Percentiles rank a stretch among this genome's conserved stretches.
Conservation (phyloP, 2,329 filamentous ascomycete species). For the Huntiella savannae region DNA sequence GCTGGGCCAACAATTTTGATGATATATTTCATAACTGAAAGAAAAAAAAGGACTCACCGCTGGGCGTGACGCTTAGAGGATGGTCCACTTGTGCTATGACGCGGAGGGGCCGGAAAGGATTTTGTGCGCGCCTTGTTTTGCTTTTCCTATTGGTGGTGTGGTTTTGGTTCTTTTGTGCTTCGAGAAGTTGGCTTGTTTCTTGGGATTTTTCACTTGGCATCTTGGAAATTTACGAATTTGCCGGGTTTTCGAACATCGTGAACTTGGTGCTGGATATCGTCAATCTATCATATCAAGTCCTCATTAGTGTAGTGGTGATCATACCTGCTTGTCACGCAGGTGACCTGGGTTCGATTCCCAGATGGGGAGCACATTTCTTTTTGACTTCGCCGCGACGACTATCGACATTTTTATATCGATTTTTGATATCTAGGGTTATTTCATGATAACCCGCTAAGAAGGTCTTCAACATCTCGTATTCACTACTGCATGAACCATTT, state of each 20-base stretch:
- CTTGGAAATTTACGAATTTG: background rate
- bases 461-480: background rate
- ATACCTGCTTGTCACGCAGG: constrained; percentile 12
- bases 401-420: background rate
- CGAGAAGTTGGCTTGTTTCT: background rate
- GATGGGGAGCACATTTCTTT: constrained; percentile 7
- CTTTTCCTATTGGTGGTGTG: too few relatives aligned
- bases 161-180: background rate
- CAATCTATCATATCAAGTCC: background rate
- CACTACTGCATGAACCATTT: background rate
- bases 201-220: background rate
- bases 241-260: background rate
- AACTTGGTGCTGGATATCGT: background rate
- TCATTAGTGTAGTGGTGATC: constrained; percentile 12
- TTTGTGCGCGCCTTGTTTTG: too few relatives aligned
- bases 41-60: too few relatives aligned
- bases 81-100: too few relatives aligned
- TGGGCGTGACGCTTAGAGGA: too few relatives aligned
- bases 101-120: too few relatives aligned
- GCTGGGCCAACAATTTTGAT: too few relatives aligned
- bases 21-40: too few relatives aligned
- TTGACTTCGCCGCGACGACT: background rate
- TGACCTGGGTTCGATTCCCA: constrained; percentile 12
- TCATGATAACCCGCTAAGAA: background rate
- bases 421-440: background rate